phyloP scores from a whole-genome alignment of 2,329 filamentous ascomycete species.

The Teratosphaeria gauchensis region DNA sequence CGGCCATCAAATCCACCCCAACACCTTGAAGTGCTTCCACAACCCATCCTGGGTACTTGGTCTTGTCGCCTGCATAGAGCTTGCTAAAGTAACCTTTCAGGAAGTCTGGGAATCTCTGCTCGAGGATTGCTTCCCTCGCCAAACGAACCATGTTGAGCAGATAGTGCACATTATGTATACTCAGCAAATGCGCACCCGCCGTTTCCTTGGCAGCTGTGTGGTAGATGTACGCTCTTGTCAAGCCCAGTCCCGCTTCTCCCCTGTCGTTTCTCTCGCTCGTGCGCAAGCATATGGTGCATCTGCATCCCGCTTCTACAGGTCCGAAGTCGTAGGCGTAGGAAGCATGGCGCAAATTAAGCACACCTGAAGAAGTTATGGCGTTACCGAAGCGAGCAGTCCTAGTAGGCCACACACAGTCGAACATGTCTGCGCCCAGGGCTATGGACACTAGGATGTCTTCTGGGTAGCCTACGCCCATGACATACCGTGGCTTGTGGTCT shows the following conservation, averaged over 20 bases:
- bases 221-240: constrained; percentile 82
- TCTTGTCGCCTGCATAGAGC: constrained; percentile 55
- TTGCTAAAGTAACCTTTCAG: constrained; percentile 67
- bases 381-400: constrained; percentile 93
- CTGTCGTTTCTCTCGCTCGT: constrained; percentile 26
- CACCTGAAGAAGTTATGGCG: constrained; percentile 70
- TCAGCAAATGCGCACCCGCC: constrained; percentile 73
- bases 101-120: constrained; percentile 60
- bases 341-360: constrained; percentile 75
- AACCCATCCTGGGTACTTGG: constrained; percentile 72
- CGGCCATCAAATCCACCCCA: constrained; percentile 52
- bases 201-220: constrained; percentile 93
- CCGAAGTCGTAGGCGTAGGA: constrained; percentile 69
- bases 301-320: constrained; percentile 74
- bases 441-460: constrained; percentile 92
- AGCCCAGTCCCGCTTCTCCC: constrained; percentile 56
- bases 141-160: constrained; percentile 73
- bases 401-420: constrained; percentile 98
- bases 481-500: constrained; percentile 88
- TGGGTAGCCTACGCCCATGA: constrained; percentile 96
- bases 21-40: constrained; percentile 68
- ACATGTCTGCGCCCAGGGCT: constrained; percentile 95
- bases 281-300: constrained; percentile 66
- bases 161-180: constrained; percentile 94
- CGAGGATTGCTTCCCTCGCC: constrained; percentile 51